Base-by-base conservation (phyloP, 2,329 filamentous ascomycete species). In the Talaromyces sp. region DNA sequence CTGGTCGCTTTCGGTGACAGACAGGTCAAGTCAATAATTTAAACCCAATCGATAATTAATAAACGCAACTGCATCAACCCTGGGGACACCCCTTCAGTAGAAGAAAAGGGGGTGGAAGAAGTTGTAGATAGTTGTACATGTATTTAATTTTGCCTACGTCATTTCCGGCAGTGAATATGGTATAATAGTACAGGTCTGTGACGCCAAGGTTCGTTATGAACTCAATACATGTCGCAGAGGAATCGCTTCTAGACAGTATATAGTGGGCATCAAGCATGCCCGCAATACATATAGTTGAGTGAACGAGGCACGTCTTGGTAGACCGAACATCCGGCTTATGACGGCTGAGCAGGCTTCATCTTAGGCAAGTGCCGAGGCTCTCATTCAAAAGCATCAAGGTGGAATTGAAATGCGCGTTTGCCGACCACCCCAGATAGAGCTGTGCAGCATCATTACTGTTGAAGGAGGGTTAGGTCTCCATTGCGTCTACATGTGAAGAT, bases 311-410 rank as follows among this genome's bases (percentile, higher is more conserved):
- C 43, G 43, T 19, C 3, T 46, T 19, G 10, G 21, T 24, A 19
- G 12, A 21, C 24, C 43, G 43, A 19, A 12, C 8, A 19, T 21
- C 21, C 41, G n/a, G 8, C 19, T 21, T 6, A 46, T 46, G 7
- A 46, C n/a, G n/a, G 19, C 27, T 41, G 52, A 27, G 35, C 19
- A 21, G 24, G 43, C 11, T 41, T 66, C 58, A 72, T 61, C 64
- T 67, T 14, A 81, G 66, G 67, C 79, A 81, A 19, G 75, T 76
- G 26, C 75, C 75, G 65, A 80, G 67, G 63, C 76, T 80, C 63
- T 80, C 77, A 64, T 81, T 81, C 29, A 81, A 65, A 63, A 79
- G 75, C 62, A 74, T 71, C 54, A 81, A 64, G 4, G 78, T 80
- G 56, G 72, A 69, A 59, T 76, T 73, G 62, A 78, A 78, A 59